Conservation (phyloP, 805 yeast species). For the Zygosaccharomyces siamensis region DNA sequence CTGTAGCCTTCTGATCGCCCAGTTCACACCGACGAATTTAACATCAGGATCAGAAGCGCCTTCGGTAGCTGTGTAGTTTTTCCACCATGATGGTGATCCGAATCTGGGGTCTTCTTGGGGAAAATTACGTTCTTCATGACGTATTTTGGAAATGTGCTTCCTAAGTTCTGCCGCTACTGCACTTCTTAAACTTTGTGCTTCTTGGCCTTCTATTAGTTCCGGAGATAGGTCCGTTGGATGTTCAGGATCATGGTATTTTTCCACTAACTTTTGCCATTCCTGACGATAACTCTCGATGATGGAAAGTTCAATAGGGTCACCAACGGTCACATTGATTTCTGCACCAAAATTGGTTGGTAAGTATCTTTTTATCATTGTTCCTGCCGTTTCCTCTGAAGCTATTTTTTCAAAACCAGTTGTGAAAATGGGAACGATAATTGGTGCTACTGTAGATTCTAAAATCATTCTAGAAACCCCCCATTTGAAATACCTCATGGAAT, state of each 20-base stretch:
- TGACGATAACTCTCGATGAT: constrained; percentile 55
- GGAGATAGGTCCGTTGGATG: constrained; percentile 55
- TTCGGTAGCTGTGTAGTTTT: constrained; percentile 53
- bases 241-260: constrained; percentile 45
- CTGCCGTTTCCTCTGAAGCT: constrained; percentile 67
- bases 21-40: constrained; percentile 69
- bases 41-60: constrained; percentile 67
- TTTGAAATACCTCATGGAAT: constrained; percentile 89
- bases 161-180: constrained; percentile 66
- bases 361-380: constrained; percentile 49
- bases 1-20: constrained; percentile 76
- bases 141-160: constrained; percentile 48
- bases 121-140: constrained; percentile 40
- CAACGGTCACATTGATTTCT: constrained; percentile 63
- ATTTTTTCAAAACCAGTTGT: constrained; percentile 81
- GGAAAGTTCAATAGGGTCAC: constrained; percentile 60
- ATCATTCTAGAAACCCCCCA: constrained; percentile 91
- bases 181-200: constrained; percentile 64
- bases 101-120: constrained; percentile 66
- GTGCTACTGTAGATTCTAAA: constrained; percentile 76
- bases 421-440: constrained; percentile 83
- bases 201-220: constrained; percentile 57
- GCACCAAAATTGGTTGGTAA: constrained; percentile 63
- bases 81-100: constrained; percentile 71
- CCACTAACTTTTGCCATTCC: constrained; percentile 64